A percentile compares a stretch with the other conserved stretches of the same genome.
phyloP scores from a whole-genome alignment of 2,329 filamentous ascomycete species.

The Aspergillus tubingensis region DNA sequence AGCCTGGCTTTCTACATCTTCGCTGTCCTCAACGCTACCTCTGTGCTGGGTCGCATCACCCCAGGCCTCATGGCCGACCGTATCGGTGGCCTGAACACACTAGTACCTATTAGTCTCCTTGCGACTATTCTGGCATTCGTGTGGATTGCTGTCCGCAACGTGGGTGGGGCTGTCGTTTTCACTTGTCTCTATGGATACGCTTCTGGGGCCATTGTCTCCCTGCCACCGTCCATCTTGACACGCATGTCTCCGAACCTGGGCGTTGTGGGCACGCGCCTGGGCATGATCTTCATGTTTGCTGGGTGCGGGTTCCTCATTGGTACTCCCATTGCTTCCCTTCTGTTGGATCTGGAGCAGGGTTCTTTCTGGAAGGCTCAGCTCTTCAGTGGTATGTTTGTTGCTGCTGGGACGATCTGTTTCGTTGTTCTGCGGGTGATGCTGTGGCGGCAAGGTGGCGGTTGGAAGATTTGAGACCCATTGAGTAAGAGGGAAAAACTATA shows the following conservation, averaged over 20 bases:
- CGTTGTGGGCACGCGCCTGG: conserved; percentile 44
- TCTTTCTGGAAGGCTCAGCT: background rate
- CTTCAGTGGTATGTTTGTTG: background rate
- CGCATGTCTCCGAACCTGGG: conserved; percentile 31
- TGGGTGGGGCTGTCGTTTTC: conserved; percentile 33
- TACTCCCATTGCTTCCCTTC: conserved; percentile 23
- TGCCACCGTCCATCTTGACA: conserved; percentile 39
- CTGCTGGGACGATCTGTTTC: background rate
- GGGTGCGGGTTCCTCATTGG: conserved; percentile 29
- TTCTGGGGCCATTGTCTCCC: conserved; percentile 42
- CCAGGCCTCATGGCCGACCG: conserved; percentile 55
- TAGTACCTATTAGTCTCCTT: conserved; percentile 29
- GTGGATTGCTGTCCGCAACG: conserved; percentile 33
- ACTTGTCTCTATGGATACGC: conserved; percentile 43
- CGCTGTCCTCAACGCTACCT: conserved; percentile 60
- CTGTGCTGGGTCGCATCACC: conserved; percentile 52
- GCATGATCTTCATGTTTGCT: conserved; percentile 39
- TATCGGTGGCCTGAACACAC: conserved; percentile 50
- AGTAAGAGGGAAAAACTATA: too few species aligned
- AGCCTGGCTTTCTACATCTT: conserved; percentile 60
- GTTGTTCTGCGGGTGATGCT: background rate
- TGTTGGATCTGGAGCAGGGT: conserved; percentile 10
- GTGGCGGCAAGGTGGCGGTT: background rate
- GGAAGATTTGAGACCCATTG: background rate
- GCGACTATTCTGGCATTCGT: conserved; percentile 35